Evolutionary conservation across 2,329 filamentous ascomycete species (phyloP).

Genomic region (Phyllosticta ampelicida): DNA sequence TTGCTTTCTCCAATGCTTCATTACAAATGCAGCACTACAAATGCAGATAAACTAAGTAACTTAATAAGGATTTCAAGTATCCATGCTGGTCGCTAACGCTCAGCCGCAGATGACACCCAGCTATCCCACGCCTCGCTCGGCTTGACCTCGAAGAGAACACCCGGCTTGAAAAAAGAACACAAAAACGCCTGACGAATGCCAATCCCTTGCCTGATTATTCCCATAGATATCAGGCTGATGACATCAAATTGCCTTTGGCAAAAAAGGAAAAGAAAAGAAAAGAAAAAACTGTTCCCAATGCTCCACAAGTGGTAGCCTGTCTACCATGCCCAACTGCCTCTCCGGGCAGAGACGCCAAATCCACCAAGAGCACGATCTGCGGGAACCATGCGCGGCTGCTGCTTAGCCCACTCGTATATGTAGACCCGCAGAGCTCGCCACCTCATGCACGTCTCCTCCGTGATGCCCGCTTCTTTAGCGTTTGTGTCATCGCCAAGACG

Average conservation of each 20-base stretch:
- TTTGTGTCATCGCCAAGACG: conserved; percentile 39
- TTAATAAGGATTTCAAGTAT: background rate
- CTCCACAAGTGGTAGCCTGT: background rate
- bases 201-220: background rate
- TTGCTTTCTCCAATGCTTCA: too few species aligned
- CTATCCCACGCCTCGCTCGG: conserved; percentile 7
- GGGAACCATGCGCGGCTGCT: conserved; percentile 60
- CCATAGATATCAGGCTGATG: background rate
- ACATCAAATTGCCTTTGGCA: background rate
- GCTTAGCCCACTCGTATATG: conserved; percentile 79
- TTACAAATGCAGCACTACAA: background rate
- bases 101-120: background rate
- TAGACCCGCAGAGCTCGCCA: conserved; percentile 81
- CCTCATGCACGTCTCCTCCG: conserved; percentile 49
- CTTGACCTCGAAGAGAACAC: conserved; percentile 3
- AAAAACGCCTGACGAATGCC: conserved; percentile 7
- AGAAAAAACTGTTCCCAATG: background rate
- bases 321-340: conserved; percentile 38
- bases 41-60: background rate
- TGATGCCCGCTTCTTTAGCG: conserved; percentile 40
- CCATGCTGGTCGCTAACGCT: background rate
- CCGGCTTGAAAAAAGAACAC: background rate
- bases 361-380: conserved; percentile 20
- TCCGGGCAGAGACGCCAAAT: conserved; percentile 35
- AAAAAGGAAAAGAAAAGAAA: too few species aligned